phyloP scores from a whole-genome alignment of 331 rosid genomes.

The Malus hybrid region DNA sequence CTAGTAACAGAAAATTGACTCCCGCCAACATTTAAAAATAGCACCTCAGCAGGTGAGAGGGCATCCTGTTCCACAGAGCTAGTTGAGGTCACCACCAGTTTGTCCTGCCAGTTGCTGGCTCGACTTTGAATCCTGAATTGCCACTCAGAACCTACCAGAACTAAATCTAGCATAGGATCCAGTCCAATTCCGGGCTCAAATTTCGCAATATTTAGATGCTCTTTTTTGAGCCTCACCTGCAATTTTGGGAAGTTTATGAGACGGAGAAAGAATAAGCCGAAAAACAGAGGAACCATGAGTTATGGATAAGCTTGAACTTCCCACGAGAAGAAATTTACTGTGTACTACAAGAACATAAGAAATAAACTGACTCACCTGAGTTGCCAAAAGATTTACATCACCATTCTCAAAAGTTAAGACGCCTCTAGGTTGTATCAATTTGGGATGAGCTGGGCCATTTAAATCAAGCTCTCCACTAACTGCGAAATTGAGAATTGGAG shows the following conservation, averaged over 20 bases:
- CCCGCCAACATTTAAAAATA: neutral
- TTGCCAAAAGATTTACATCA: slow-evolving; percentile 86
- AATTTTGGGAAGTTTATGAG: slow-evolving; percentile 24
- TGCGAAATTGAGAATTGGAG: slow-evolving; percentile 71
- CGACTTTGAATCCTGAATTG: slow-evolving; percentile 76
- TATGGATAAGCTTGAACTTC: neutral
- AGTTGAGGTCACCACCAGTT: slow-evolving; percentile 89
- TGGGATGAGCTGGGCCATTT: slow-evolving; percentile 77
- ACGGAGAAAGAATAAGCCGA: slow-evolving; percentile 6
- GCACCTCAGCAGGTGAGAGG: slow-evolving; percentile 78
- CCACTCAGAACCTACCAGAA: slow-evolving; percentile 84
- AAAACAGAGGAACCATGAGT: neutral
- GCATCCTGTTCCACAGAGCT: slow-evolving; percentile 83
- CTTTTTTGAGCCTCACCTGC: slow-evolving; percentile 83
- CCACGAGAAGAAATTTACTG: neutral
- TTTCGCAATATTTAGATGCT: slow-evolving; percentile 72
- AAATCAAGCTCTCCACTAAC: slow-evolving; percentile 91
- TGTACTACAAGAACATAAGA: neutral
- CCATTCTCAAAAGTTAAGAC: slow-evolving; percentile 77
- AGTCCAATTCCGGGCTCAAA: slow-evolving; percentile 93
- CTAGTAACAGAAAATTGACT: neutral
- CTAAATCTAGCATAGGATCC: slow-evolving; percentile 89
- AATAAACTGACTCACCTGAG: slow-evolving; percentile 60
- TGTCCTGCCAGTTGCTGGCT: slow-evolving; percentile 89
- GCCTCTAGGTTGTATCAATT: slow-evolving; percentile 74